Evolutionary conservation across 345 rosid genomes (phyloP).

Genomic region (Moricandia moricandioides): DNA sequence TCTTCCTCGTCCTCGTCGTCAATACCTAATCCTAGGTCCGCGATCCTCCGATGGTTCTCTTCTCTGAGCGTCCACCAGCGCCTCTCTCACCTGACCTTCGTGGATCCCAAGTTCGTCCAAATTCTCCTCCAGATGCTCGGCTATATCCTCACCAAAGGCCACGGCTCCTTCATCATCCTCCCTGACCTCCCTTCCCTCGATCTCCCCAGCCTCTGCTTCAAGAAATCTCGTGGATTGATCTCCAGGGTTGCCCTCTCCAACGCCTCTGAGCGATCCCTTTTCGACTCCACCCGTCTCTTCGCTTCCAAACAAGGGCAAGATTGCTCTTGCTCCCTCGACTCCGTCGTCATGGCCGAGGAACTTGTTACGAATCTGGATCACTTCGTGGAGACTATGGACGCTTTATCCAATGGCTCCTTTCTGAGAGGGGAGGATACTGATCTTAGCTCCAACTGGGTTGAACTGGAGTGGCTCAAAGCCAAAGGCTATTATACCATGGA

Average conservation of each 20-base stretch:
- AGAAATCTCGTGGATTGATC: slow-evolving; percentile 69
- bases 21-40: slow-evolving; percentile 53
- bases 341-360: slow-evolving; percentile 55
- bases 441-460: slow-evolving; percentile 78
- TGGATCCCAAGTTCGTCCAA: slow-evolving; percentile 58
- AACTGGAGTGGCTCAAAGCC: slow-evolving; percentile 78
- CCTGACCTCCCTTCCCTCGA: slow-evolving; percentile 74
- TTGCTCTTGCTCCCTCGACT: slow-evolving; percentile 63
- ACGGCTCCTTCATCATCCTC: slow-evolving; percentile 73
- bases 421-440: slow-evolving; percentile 74
- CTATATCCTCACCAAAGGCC: slow-evolving; percentile 55
- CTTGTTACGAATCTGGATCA: slow-evolving; percentile 57
- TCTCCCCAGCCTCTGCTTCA: slow-evolving; percentile 78
- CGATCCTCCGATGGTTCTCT: slow-evolving; percentile 81
- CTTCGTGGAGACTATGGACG: slow-evolving; percentile 70
- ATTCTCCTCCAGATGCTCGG: slow-evolving; percentile 77
- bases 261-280: slow-evolving; percentile 45
- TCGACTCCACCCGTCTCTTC: slow-evolving; percentile 64
- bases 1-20: slow-evolving; percentile 27
- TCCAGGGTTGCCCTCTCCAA: slow-evolving; percentile 64
- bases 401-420: slow-evolving; percentile 61
- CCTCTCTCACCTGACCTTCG: slow-evolving; percentile 63
- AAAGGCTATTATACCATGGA: slow-evolving; percentile 80
- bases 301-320: slow-evolving; percentile 69
- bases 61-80: slow-evolving; percentile 78